These are phyloP conservation scores for Heracleum sosnowskyi DNA, from an alignment of 129 eudicot species.

Conservation along the genomic window DNA sequence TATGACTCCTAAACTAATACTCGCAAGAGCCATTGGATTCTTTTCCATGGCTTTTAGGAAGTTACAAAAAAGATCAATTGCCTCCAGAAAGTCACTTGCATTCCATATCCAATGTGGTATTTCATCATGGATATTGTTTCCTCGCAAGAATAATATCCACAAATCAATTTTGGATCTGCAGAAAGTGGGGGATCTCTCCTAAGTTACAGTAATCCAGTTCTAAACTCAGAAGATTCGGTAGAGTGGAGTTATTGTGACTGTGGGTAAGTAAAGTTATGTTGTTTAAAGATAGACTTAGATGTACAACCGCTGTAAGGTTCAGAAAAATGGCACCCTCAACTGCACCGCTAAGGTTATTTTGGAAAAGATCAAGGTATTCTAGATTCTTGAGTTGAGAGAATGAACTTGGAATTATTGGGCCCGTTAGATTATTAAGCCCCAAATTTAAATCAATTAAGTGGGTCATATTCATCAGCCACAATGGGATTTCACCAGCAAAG, in stretches of 20 bases:
- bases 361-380: too few species aligned
- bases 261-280: not conserved
- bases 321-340: too few species aligned
- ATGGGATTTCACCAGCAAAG: too few species aligned
- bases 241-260: constrained; percentile 8
- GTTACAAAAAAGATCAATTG: not conserved
- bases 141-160: not conserved
- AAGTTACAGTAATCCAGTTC: not conserved
- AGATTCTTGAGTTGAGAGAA: too few species aligned
- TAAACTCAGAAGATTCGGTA: not conserved
- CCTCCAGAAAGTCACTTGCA: not conserved
- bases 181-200: not conserved
- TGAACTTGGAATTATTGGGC: too few species aligned
- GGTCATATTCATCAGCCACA: too few species aligned
- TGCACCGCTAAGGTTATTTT: too few species aligned
- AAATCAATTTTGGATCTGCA: not conserved
- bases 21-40: not conserved
- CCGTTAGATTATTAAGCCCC: too few species aligned
- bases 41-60: not conserved
- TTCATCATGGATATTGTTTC: not conserved
- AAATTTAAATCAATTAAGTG: too few species aligned
- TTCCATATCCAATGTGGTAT: too few species aligned
- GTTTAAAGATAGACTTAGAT: too few species aligned
- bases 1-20: not conserved
- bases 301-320: too few species aligned